Percentiles rank a stretch among this genome's conserved stretches.
phyloP scores from a whole-genome alignment of 2,329 filamentous ascomycete species.

The Rutstroemia sydowiana region DNA sequence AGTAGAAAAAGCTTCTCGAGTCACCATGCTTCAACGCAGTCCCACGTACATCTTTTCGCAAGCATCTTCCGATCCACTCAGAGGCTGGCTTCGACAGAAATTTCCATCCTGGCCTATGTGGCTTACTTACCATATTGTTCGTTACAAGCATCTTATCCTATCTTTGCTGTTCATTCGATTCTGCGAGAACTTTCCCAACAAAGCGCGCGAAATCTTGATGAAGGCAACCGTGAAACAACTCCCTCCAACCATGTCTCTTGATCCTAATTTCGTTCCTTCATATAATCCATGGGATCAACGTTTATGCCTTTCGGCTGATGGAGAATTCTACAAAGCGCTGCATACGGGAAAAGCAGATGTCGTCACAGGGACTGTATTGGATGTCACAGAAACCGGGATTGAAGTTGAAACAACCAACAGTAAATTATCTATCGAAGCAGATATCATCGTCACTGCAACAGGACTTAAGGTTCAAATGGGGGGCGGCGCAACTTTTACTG shows the following conservation, averaged over 20 bases:
- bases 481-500: constrained; percentile 42
- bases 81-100: constrained; percentile 4
- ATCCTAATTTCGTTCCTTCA: constrained; percentile 56
- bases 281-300: constrained; percentile 70
- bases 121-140: constrained; percentile 34
- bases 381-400: constrained; percentile 41
- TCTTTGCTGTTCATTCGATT: constrained; percentile 42
- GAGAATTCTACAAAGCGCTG: constrained; percentile 48
- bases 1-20: constrained; percentile 52
- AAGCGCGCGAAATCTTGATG: constrained; percentile 42
- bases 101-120: constrained; percentile 38
- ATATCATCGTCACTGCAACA: constrained; percentile 64
- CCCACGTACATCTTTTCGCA: constrained; percentile 57
- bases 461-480: constrained; percentile 54
- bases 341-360: constrained; percentile 39
- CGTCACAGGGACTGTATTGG: constrained; percentile 46
- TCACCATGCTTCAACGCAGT: constrained; percentile 76
- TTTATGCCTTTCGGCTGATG: constrained; percentile 57
- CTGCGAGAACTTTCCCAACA: constrained; percentile 45
- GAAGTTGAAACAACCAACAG: constrained; percentile 27
- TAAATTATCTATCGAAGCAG: constrained; percentile 41
- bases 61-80: constrained; percentile 20
- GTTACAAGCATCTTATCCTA: constrained; percentile 42
- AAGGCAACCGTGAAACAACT: constrained; percentile 41
- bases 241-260: constrained; percentile 44